Evolutionary conservation across 2,329 filamentous ascomycete genomes (phyloP), one percentile per base, ranked within the genome.

Genomic region (Claviceps paspali): DNA sequence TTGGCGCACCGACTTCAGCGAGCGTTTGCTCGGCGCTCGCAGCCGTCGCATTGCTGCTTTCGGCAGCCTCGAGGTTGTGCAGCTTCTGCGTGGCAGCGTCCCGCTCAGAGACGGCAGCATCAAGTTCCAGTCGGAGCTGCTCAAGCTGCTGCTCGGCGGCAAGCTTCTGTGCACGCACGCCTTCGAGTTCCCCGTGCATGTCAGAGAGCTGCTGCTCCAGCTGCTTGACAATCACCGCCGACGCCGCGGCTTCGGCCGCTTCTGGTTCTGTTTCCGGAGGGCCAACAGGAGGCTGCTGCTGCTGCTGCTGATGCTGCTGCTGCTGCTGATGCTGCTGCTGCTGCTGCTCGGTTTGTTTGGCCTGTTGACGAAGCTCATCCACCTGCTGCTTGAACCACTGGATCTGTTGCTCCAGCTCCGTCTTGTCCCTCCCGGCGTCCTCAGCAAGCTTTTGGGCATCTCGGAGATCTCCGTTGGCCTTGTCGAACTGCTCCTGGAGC

Each of bases 91-190:
- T 54, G 8, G 74, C 71, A 42, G 73, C 64, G 38, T 85, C 80
- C 31, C 81, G 66, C 47, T 85, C 76, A 5, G 68, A 62, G 38
- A 75, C 69, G 1, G 70, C 70, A 8, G 64, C 60, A 36, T 77
- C 67, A 10, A 93, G 62, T 49, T 86, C 77, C 6, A 54, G 45
- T 22, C 63, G 68, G 2, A 78, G 53, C 18, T 52, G 55, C 32
- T 66, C 61, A 2, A 82, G 63, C 43, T 81, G 75, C 40, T 73
- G 62, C 45, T 84, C 73, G n/a, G 83, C 64, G 2, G 65, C 64
- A 14, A 76, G 66, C 55, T 83, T 86, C 52, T 91, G 77, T 8
- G 74, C 64, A 6, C 63, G 76, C 37, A 79, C 68, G 2, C 65
- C 65, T 30, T 78, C 75, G 8, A 91, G 68, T 46, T 87, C 73